phyloP scores from a whole-genome alignment of 148 eudicot genomes.

The Camellia sinensis region DNA sequence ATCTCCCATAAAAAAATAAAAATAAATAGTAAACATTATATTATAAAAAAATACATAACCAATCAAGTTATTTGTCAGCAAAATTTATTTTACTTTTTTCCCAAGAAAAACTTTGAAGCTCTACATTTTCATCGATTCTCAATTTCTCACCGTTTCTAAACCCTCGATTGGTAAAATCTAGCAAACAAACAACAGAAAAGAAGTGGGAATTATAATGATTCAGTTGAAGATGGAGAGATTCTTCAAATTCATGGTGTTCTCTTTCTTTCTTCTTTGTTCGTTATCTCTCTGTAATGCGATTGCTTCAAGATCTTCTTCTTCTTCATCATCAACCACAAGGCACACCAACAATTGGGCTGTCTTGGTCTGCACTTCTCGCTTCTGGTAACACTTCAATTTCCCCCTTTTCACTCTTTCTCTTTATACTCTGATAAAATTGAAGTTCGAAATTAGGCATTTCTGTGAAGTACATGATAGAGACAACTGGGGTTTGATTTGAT shows the following conservation, averaged over 20 bases:
- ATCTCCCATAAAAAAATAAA: too few species aligned
- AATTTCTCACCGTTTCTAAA: too few species aligned
- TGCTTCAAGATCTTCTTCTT: constrained; percentile 24
- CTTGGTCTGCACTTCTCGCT: constrained; percentile 96
- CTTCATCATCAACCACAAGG: constrained; percentile 56
- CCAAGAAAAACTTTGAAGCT: too few species aligned
- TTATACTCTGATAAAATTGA: neutral
- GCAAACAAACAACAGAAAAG: neutral
- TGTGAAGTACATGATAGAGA: neutral
- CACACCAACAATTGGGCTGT: constrained; percentile 99
- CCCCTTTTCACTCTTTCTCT: neutral
- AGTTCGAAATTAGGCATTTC: neutral
- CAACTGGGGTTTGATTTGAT: too few species aligned
- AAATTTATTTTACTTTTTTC: too few species aligned
- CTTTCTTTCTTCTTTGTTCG: neutral
- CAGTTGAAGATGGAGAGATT: constrained; percentile 12
- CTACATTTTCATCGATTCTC: too few species aligned
- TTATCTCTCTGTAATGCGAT: constrained; percentile 17
- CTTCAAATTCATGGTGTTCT: neutral
- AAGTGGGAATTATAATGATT: neutral
- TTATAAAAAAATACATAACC: too few species aligned
- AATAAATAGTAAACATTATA: too few species aligned
- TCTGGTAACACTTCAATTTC: constrained; percentile 46
- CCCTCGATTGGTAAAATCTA: too few species aligned
- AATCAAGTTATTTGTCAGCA: too few species aligned